Base-by-base conservation (phyloP, 805 yeast species). In the Priceomyces medius region DNA sequence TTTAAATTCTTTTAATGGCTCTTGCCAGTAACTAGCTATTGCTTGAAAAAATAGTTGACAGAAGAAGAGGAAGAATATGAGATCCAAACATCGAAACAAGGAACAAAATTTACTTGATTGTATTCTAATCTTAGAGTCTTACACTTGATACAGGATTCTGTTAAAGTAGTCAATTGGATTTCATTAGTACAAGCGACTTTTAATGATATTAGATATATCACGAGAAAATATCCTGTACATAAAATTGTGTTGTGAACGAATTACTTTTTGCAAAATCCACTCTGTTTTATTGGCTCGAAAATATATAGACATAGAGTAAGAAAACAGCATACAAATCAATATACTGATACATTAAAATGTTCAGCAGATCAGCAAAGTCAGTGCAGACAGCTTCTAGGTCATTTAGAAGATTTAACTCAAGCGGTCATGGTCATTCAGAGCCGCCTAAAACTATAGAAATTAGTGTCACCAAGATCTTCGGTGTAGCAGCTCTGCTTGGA, bases 401-500 rank as follows among this genome's bases (percentile, higher is more conserved):
- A 12, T 38, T 43, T 32, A 52, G 42, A 43, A 53, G 64, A 45
- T 55, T 48, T 47, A 55, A 55, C 39, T 51, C 57, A 23, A 34
- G 47, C 26, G 51, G 52, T 41, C 49, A 46, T 33, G 51, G 44
- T 38, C 35, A 32, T 32, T 12, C 26, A 18, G 49, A 47, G 24
- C 58, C 58, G 21, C 42, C 45, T 19, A 63, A 63, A 49, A 56
- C 58, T 21, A 41, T 56, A 28, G 74, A 70, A 50, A 63, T 70
- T 49, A 68, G 64, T 47, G 53, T 68, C 37, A 55, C 71, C 38
- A 69, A 66, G 45, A 66, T 70, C 34, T 63, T 69, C 46, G 73
- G 72, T 33, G 49, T 68, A 26, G 74, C 74, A 28, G 63, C 67
- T 20, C 49, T 64, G 40, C 68, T 64, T 13, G 76, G 72, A 8